Evolutionary conservation across 352 stramenopile species (phyloP), one percentile per base, ranked within the genome.

Genomic region (Saprolegnia diclina): DNA sequence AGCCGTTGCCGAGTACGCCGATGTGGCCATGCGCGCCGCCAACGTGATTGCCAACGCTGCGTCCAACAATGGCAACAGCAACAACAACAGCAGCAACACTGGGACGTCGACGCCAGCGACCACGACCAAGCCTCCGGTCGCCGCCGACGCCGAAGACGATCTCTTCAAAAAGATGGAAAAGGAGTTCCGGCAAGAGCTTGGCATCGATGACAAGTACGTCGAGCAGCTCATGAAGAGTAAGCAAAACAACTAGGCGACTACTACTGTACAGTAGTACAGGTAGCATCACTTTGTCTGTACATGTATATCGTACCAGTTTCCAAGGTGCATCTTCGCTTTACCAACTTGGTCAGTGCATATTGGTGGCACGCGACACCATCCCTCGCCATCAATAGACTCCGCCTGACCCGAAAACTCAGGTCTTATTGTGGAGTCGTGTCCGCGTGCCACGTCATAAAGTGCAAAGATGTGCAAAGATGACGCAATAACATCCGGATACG

Each of bases 131-230:
- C 64, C 75, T 11, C 37, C 46, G 14, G 6, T 14, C 0, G 24
- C 56, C 6, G 40, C 55, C 18, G 16, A 67, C 5, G 62, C 67
- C 0, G 84, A 89, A 38, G 82, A 91, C 62, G 85, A 92, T 11
- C 59, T 80, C 44, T 92, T 92, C 79, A 84, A 85, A 74, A 79
- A 82, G 69, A 81, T 92, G 79, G 82, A 92, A 76, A 78, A 52
- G 71, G 85, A 92, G 14, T 92, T 92, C 69, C 87, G 82, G 35
- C 74, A 76, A 22, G 85, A 92, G 45, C 78, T 92, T 50, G 78
- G 76, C 56, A 74, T 90, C 44, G 80, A 90, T 18, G 57, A 66
- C 57, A 24, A 66, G 16, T 48, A 52, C 22, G n/a, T 48, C n/a
- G 57, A 66, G 19, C 57, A 66, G 10, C 57, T 55, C 24, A 21